Conservation (phyloP, 176 grass and related monocot species). For the Triticum turgidum region DNA sequence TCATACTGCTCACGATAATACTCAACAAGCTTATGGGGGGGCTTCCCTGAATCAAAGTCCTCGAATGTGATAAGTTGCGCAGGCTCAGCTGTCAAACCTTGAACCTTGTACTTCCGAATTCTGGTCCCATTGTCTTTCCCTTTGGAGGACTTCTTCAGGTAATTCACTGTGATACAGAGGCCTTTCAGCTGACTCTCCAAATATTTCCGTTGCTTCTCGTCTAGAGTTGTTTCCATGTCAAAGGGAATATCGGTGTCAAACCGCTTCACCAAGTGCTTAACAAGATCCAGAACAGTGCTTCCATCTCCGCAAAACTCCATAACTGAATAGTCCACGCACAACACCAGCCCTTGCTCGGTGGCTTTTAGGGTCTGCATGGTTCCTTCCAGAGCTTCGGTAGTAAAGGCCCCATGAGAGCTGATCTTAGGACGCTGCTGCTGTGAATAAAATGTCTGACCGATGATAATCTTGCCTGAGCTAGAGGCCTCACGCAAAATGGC, state of each 20-base stretch:
- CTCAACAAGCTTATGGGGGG: conserved; percentile 24
- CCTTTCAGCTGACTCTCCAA: conserved; percentile 30
- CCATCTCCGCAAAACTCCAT: conserved; percentile 41
- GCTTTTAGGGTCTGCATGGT: conserved; percentile 36
- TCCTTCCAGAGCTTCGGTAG: conserved; percentile 32
- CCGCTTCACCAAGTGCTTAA: not conserved
- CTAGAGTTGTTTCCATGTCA: not conserved
- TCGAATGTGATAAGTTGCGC: conserved; percentile 25
- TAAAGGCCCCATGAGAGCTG: not conserved
- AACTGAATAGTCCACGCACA: conserved; percentile 41
- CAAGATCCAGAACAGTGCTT: conserved; percentile 20
- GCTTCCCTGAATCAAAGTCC: conserved; percentile 23
- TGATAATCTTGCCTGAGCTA: conserved; percentile 28
- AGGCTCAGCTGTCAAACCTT: conserved; percentile 36
- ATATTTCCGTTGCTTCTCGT: not conserved
- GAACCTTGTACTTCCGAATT: conserved; percentile 41
- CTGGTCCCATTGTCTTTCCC: not conserved
- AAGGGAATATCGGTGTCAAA: not conserved
- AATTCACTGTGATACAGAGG: conserved; percentile 41
- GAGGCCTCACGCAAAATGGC: conserved; percentile 52
- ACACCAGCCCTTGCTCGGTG: conserved; percentile 36
- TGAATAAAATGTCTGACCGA: conserved; percentile 48
- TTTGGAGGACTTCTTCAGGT: conserved; percentile 7
- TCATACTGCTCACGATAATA: conserved; percentile 26
- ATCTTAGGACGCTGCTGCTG: not conserved